Conservation (phyloP, 345 rosid species). For the Theobroma cacao region DNA sequence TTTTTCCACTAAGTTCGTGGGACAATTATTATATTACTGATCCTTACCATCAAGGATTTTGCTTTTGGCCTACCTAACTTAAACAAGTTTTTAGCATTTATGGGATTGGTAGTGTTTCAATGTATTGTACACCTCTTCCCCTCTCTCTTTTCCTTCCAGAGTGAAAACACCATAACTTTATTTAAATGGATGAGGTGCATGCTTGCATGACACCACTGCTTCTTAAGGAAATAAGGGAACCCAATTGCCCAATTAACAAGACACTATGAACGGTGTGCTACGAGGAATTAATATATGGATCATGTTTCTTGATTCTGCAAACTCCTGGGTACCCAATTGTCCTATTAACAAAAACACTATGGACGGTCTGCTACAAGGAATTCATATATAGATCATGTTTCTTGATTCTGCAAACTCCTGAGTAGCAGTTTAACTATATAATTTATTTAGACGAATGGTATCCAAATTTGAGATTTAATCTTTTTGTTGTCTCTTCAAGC, state of each 20-base stretch:
- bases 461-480: too few relatives aligned
- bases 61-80: slow-evolving; percentile 9
- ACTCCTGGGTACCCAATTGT: too few relatives aligned
- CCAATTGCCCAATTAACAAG: neutral
- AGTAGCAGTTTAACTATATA: too few relatives aligned
- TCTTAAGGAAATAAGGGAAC: neutral
- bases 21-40: slow-evolving; percentile 32
- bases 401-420: too few relatives aligned
- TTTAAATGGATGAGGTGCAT: neutral
- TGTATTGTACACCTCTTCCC: neutral
- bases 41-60: neutral
- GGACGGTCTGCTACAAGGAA: too few relatives aligned
- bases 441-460: too few relatives aligned
- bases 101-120: neutral
- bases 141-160: neutral
- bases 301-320: too few relatives aligned
- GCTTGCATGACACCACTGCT: neutral
- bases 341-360: too few relatives aligned
- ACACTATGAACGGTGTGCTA: too few relatives aligned
- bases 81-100: neutral
- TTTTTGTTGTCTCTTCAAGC: too few relatives aligned
- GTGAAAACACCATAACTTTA: neutral
- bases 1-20: slow-evolving; percentile 60
- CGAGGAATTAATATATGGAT: too few relatives aligned
- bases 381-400: too few relatives aligned